Base-by-base conservation (phyloP, 2,329 filamentous ascomycete species). In the Curvularia verruculosa region DNA sequence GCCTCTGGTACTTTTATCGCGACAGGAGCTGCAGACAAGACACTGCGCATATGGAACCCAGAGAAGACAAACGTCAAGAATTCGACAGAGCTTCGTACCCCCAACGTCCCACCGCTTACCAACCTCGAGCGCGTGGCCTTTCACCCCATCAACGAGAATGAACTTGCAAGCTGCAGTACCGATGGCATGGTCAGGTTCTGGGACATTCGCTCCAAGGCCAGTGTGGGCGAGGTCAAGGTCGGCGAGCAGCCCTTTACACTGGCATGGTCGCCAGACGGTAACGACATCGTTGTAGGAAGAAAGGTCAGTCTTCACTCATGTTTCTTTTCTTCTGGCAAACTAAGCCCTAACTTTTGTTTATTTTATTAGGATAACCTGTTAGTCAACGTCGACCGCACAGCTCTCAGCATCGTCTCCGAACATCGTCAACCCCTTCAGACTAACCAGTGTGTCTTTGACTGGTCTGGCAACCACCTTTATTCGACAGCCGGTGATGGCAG, bases 1-100 rank as follows among this genome's bases (percentile, higher is more conserved):
- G 91, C 93, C 0, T 82, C 91, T 0, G 92, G 94, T 31, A 89
- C 86, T 8, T 82, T 95, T 58, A 87, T 98, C 59, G 94, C 94
- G 0, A 96, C 93, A 0, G 92, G 92, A 3, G 85, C 89, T 5
- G 80, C 83, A 23, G 88, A 91, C 69, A 86, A 84, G 65, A 89
- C 85, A 8, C 77, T 94, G 52, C 86, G 90, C 67, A 88, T 93
- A 46, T 94, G 90, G 90, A 93, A 93, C 65, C 88, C 89, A 1
- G 90, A 94, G 65, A 87, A 89, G 68, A 84, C 87, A 2, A 86
- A 89, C 64, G 85, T 90, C 36, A 88, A 88, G 64, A 87, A 89
- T 72, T 90, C 89, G 9, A 93, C 89, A 0, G 89, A 92, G 70
- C 83, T 93, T 87, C 88, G 26, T 86, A 90, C 73, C 70, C 81